Percentiles rank a stretch among this genome's conserved stretches.
phyloP scores from a whole-genome alignment of 805 yeast species.

The Candida xiaguanensis region DNA sequence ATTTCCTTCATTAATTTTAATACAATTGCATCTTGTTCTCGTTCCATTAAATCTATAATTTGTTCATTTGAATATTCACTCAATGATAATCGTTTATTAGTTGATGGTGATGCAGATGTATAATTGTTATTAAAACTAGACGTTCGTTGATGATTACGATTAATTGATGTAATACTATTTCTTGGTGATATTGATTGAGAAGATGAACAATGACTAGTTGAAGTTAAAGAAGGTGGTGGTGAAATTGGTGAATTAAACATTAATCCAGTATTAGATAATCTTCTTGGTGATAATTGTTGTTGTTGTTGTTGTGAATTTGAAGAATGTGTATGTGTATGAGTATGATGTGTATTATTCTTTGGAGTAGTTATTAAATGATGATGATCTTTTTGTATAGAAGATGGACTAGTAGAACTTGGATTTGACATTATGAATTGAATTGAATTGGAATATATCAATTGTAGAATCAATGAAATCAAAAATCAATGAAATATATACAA shows the following conservation, averaged over 20 bases:
- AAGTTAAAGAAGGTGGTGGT: slow-evolving; percentile 1
- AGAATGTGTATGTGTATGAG: neutral
- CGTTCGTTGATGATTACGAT: neutral
- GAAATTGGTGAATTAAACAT: neutral
- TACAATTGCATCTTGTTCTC: slow-evolving; percentile 75
- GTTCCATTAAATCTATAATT: slow-evolving; percentile 59
- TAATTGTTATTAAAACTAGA: neutral
- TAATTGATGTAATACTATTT: slow-evolving; percentile 7
- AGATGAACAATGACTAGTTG: slow-evolving; percentile 1
- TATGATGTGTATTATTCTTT: neutral
- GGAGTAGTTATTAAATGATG: neutral
- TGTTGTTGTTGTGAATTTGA: slow-evolving; percentile 1
- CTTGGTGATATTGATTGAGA: slow-evolving; percentile 10
- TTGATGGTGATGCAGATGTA: slow-evolving; percentile 3
- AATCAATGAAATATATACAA: too few species aligned
- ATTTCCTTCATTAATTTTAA: slow-evolving; percentile 64
- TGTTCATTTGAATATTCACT: slow-evolving; percentile 33
- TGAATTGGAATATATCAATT: too few species aligned
- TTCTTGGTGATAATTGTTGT: slow-evolving; percentile 4
- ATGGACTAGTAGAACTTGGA: too few species aligned
- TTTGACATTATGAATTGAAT: neutral
- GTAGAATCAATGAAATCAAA: too few species aligned
- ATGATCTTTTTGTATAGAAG: neutral
- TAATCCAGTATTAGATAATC: neutral
- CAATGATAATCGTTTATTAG: slow-evolving; percentile 5